Percentiles rank a stretch among this genome's conserved stretches.
Evolutionary conservation across 2,329 filamentous ascomycete genomes (phyloP).

Genomic region (Pseudogymnoascus sp.): DNA sequence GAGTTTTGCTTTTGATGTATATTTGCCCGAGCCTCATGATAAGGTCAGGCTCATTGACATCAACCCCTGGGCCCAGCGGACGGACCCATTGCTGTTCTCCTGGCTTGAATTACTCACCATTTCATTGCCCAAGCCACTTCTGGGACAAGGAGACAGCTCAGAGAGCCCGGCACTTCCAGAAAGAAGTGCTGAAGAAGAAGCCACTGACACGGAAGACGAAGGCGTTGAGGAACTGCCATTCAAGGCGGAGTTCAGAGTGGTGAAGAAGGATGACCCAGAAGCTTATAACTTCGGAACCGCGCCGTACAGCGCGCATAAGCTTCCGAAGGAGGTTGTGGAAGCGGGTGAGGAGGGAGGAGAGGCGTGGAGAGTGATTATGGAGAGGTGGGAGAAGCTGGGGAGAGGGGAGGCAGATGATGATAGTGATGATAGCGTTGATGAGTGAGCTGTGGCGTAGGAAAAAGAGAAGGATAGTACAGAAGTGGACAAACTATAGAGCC

Average conservation of each 20-base stretch:
- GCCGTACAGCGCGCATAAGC: constrained; percentile 89
- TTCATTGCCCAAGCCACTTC: constrained; percentile 50
- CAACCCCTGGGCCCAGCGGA: constrained; percentile 86
- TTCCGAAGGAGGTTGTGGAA: constrained; percentile 86
- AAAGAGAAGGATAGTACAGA: background rate
- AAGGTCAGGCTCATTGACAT: constrained; percentile 75
- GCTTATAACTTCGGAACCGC: constrained; percentile 79
- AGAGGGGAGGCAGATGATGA: constrained; percentile 30
- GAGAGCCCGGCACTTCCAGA: constrained; percentile 25
- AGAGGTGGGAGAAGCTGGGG: constrained; percentile 59
- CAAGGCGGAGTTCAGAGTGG: constrained; percentile 70
- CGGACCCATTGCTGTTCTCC: constrained; percentile 80
- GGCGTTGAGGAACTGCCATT: constrained; percentile 48
- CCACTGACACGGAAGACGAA: constrained; percentile 33
- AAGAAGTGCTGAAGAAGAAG: constrained; percentile 31
- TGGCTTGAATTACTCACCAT: constrained; percentile 81
- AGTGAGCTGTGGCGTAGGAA: background rate
- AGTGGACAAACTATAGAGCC: background rate
- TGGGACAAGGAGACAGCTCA: constrained; percentile 38
- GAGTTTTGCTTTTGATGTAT: constrained; percentile 85
- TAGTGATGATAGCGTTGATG: constrained; percentile 25
- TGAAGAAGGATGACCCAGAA: constrained; percentile 77
- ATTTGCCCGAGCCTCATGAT: constrained; percentile 61
- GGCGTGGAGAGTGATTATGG: constrained; percentile 72
- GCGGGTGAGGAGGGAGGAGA: constrained; percentile 60